Base-by-base conservation (phyloP, 2,329 filamentous ascomycete genomes). In the Annulohypoxylon truncatum region DNA sequence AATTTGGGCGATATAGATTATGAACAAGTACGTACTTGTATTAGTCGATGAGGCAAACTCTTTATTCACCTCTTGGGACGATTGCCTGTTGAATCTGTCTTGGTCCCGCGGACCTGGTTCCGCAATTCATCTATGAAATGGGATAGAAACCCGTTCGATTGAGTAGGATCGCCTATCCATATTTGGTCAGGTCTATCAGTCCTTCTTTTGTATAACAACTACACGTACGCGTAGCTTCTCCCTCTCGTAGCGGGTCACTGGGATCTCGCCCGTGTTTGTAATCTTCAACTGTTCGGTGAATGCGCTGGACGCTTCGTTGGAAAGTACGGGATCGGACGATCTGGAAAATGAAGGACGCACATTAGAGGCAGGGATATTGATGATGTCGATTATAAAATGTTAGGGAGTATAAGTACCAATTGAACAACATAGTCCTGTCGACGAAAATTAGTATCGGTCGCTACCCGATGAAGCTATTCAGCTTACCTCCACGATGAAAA, bases 121-220 rank as follows among this genome's bases (percentile, higher is more conserved):
- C 79, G 80, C 3, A 87, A 56, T 75, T 87, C 85, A 8, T 85
- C 79, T 33, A 82, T 18, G 46, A 87, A 87, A 66, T 85, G 79
- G 31, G 75, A 79, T 1, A 84, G 38, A 62, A 87, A 87, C 2
- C 70, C 70, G 6, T 71, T 66, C 1, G 58, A 35, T 24, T 44
- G 57, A 1, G 28, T 40, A 28, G 66, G 12, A 44, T 51, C 3
- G 73, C 64, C 24, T 77, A 75, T 0, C 78, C 79, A 15, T 83
- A 75, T 38, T 77, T 77, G 76, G 68, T 46, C 13, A 51, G 48
- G 18, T 28, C 15, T 12, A 26, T 4, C 18, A 48, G 15, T 31
- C 18, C 20, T 20, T 22, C 12, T 40, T 9, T 28, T 28, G 6
- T 20, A 38, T 2, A 18, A 9, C 13, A 26, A 24, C 15, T 8